phyloP scores from a whole-genome alignment of 108 stramenopile genomes.

The Skeletonema potamos region DNA sequence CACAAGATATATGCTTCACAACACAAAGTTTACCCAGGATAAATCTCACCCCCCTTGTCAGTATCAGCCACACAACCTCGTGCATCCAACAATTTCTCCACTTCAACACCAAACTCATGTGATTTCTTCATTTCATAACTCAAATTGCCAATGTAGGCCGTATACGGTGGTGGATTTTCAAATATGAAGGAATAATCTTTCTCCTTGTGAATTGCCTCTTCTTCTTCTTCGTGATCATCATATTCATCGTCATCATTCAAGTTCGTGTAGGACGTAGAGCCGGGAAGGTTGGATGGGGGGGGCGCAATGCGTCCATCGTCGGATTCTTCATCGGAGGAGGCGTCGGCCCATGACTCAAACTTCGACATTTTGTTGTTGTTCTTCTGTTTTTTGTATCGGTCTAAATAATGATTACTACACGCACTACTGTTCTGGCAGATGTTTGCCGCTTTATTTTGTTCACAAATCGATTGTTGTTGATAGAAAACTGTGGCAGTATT shows the following conservation, averaged over 20 bases:
- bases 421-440: no score
- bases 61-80: not conserved
- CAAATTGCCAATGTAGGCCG: conserved; percentile 42
- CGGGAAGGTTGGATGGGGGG: conserved; percentile 24
- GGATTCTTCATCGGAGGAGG: conserved; percentile 50
- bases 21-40: no score
- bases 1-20: no score
- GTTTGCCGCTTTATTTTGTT: no score
- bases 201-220: not conserved
- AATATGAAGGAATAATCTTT: conserved; percentile 4
- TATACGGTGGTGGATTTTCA: conserved; percentile 33
- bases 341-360: conserved; percentile 48
- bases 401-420: no score
- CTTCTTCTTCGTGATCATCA: conserved; percentile 4
- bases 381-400: no score
- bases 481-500: no score
- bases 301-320: conserved; percentile 20
- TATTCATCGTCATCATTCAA: conserved; percentile 6
- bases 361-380: conserved; percentile 31
- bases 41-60: not conserved
- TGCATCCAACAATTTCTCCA: conserved; percentile 19
- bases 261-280: conserved; percentile 4
- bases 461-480: no score
- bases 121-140: conserved; percentile 8
- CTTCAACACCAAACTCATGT: conserved; percentile 25